Evolutionary conservation across 2,329 filamentous ascomycete species (phyloP).

Genomic region (Geosmithia putterillii): DNA sequence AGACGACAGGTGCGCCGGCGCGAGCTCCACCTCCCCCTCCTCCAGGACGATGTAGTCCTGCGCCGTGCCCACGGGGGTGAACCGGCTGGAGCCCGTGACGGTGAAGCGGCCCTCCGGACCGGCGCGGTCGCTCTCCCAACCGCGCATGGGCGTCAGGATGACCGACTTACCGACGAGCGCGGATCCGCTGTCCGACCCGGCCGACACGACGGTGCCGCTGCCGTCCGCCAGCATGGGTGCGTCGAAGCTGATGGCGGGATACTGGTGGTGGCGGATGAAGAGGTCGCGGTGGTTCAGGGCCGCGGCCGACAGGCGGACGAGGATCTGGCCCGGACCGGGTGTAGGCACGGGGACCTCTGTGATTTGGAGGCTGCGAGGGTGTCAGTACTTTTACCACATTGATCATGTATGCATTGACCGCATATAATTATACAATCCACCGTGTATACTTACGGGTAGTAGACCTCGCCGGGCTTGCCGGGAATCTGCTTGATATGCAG

Average conservation of each 20-base stretch:
- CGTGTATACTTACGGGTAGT: slow-evolving; percentile 66
- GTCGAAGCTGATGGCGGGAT: slow-evolving; percentile 72
- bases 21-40: slow-evolving; percentile 61
- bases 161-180: slow-evolving; percentile 53
- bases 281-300: slow-evolving; percentile 92
- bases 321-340: slow-evolving; percentile 54
- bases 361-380: slow-evolving; percentile 38
- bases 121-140: slow-evolving; percentile 60
- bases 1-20: slow-evolving; percentile 58
- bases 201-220: slow-evolving; percentile 56
- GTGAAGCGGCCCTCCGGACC: slow-evolving; percentile 57
- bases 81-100: slow-evolving; percentile 58
- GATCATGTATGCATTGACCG: too few species aligned
- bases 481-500: slow-evolving; percentile 58
- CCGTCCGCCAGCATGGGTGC: slow-evolving; percentile 75
- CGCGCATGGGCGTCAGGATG: slow-evolving; percentile 63
- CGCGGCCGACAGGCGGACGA: slow-evolving; percentile 64
- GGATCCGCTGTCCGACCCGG: slow-evolving; percentile 34
- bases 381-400: neutral
- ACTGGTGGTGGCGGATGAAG: slow-evolving; percentile 86
- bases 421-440: too few species aligned
- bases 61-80: slow-evolving; percentile 52
- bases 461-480: slow-evolving; percentile 75
- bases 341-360: slow-evolving; percentile 49
- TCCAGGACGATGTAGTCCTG: slow-evolving; percentile 62